These are phyloP conservation scores for Colletotrichum truncatum DNA, from an alignment of 2,329 filamentous ascomycete genomes.

Conservation along the genomic window DNA sequence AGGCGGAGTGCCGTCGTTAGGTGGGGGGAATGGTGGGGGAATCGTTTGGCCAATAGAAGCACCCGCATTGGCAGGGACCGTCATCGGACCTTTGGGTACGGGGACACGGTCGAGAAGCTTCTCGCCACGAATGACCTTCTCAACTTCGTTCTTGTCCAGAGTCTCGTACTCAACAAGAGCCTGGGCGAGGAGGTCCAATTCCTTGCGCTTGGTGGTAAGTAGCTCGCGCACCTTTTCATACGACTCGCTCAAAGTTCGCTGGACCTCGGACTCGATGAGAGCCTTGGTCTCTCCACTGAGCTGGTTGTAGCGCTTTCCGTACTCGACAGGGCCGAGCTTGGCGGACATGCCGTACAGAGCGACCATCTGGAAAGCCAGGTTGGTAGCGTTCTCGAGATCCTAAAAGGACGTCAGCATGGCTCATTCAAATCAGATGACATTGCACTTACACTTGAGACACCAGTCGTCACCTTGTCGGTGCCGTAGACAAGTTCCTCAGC, in stretches of 20 bases:
- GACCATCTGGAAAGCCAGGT: conserved; percentile 86
- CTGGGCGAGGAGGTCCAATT: conserved; percentile 87
- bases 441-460: conserved; percentile 78
- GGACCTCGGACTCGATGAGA: conserved; percentile 88
- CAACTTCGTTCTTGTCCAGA: conserved; percentile 86
- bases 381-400: conserved; percentile 87
- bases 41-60: conserved; percentile 11
- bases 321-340: conserved; percentile 88
- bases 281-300: conserved; percentile 89
- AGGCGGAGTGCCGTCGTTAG: conserved; percentile 10
- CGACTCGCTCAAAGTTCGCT: conserved; percentile 83
- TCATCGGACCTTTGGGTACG: conserved; percentile 63
- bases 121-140: conserved; percentile 89
- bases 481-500: conserved; percentile 94
- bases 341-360: conserved; percentile 90
- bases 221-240: conserved; percentile 78
- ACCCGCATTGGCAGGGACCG: conserved; percentile 38
- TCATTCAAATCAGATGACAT: not conserved
- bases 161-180: conserved; percentile 96
- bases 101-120: conserved; percentile 76
- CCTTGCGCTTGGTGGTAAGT: conserved; percentile 78
- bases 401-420: conserved; percentile 47
- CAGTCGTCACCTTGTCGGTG: conserved; percentile 88
- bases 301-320: conserved; percentile 80
- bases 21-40: conserved; percentile 21